Conservation (phyloP, 768 basidiomycete genomes). For the Suillus weaverae region DNA sequence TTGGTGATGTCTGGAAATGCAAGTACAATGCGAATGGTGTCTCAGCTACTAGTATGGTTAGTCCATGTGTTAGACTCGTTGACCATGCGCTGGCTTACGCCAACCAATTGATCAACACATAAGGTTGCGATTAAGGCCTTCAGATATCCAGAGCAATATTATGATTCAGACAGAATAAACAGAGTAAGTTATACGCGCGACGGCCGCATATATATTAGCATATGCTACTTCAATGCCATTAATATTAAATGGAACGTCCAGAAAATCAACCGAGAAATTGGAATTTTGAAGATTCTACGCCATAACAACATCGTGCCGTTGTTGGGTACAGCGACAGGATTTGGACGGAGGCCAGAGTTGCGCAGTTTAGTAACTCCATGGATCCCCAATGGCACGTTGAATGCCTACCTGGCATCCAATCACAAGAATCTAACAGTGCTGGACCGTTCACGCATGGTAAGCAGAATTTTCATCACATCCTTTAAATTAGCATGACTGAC, state of each 20-base stretch:
- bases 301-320: neutral
- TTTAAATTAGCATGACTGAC: neutral
- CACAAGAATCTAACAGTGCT: neutral
- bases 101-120: neutral
- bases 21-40: neutral
- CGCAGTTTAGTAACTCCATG: neutral
- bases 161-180: neutral
- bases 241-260: neutral
- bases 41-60: too few relatives aligned
- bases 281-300: neutral
- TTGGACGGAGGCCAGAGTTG: neutral
- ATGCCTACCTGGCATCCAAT: neutral
- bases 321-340: neutral
- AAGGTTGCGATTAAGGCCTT: slow-evolving; percentile 1
- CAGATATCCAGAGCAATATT: neutral
- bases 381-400: neutral
- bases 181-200: neutral
- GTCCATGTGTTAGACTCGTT: neutral
- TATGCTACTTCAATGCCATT: neutral
- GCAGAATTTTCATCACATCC: neutral
- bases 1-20: neutral
- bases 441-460: neutral
- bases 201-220: neutral
- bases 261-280: neutral
- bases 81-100: too few relatives aligned